Percentiles rank a stretch among this genome's conserved stretches.
phyloP scores from a whole-genome alignment of 371 early-diverging fungal genomes.

The Nosema muscidifuracis region DNA sequence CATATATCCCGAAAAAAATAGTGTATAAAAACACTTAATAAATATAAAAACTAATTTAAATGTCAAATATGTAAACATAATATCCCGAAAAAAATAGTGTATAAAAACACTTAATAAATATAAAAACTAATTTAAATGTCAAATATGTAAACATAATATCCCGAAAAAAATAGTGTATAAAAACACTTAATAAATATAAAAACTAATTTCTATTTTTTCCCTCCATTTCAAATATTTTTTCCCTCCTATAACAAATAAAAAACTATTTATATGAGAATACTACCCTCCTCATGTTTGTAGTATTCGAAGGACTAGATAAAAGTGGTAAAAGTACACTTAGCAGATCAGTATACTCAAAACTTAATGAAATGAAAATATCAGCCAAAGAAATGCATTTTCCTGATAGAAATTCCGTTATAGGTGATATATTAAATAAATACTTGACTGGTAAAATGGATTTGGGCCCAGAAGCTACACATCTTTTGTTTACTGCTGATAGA shows the following conservation, averaged over 20 bases:
- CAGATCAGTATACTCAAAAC: slow-evolving; percentile 65
- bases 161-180: too few relatives aligned
- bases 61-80: too few relatives aligned
- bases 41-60: too few relatives aligned
- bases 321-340: slow-evolving; percentile 87
- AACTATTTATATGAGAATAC: background rate
- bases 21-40: too few relatives aligned
- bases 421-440: slow-evolving; percentile 78
- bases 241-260: background rate
- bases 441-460: slow-evolving; percentile 68
- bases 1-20: too few relatives aligned
- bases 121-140: too few relatives aligned
- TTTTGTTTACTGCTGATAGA: slow-evolving; percentile 88
- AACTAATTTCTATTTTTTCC: background rate
- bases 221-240: background rate
- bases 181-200: too few relatives aligned
- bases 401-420: slow-evolving; percentile 81
- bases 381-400: slow-evolving; percentile 46
- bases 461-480: slow-evolving; percentile 76
- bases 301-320: slow-evolving; percentile 82
- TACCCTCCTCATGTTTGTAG: slow-evolving; percentile 53
- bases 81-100: too few relatives aligned
- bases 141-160: too few relatives aligned
- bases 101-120: too few relatives aligned
- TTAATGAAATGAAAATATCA: slow-evolving; percentile 66